phyloP scores from a whole-genome alignment of 2,329 filamentous ascomycete genomes.

The Phialophora verrucosa region DNA sequence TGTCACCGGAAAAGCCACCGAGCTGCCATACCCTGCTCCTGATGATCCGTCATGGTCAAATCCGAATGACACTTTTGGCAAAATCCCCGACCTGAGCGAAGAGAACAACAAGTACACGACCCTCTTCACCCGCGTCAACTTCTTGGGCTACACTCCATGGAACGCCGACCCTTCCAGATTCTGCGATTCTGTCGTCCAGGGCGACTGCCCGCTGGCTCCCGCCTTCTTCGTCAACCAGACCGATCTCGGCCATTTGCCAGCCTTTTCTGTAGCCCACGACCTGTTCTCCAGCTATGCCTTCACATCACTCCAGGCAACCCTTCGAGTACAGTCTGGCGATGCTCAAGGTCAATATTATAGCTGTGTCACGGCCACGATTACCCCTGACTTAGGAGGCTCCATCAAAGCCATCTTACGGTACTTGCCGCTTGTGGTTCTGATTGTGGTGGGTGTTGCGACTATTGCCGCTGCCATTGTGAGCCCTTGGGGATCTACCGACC shows the following conservation, averaged over 20 bases:
- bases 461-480: constrained; percentile 84
- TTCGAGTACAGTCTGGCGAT: constrained; percentile 79
- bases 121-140: constrained; percentile 71
- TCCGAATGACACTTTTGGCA: constrained; percentile 68
- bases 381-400: constrained; percentile 75
- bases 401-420: constrained; percentile 74
- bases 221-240: constrained; percentile 66
- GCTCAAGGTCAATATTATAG: constrained; percentile 66
- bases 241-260: constrained; percentile 64
- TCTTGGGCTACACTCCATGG: constrained; percentile 78
- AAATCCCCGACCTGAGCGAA: constrained; percentile 72
- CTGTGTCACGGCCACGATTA: constrained; percentile 82
- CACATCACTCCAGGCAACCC: constrained; percentile 74
- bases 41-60: constrained; percentile 68
- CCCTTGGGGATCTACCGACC: constrained; percentile 88
- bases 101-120: constrained; percentile 71
- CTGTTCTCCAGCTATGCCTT: constrained; percentile 87
- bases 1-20: constrained; percentile 73
- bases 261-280: constrained; percentile 74
- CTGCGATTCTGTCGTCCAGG: constrained; percentile 65
- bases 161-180: constrained; percentile 63
- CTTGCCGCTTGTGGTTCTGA: constrained; percentile 76
- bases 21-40: constrained; percentile 64
- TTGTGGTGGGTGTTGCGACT: constrained; percentile 81
- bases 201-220: constrained; percentile 74